phyloP scores from a whole-genome alignment of 2,329 filamentous ascomycete genomes.

The Nothomitra cinnamomea region DNA sequence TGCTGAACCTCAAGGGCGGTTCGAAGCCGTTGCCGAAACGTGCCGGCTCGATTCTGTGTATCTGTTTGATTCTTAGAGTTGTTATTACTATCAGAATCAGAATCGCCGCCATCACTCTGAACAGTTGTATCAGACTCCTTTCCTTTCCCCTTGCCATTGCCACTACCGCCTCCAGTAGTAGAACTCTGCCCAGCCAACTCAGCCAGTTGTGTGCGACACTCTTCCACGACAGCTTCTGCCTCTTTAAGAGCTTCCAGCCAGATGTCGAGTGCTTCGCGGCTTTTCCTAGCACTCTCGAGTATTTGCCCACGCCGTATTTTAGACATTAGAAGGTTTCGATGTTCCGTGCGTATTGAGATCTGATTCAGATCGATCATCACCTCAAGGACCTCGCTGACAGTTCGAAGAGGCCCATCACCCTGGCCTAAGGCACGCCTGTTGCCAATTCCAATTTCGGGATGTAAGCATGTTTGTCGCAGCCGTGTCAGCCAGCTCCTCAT shows the following conservation, averaged over 20 bases:
- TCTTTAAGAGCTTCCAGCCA: constrained; percentile 45
- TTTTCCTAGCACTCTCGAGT: constrained; percentile 54
- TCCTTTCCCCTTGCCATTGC: constrained; percentile 26
- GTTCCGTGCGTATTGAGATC: constrained; percentile 44
- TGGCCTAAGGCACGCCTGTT: constrained; percentile 47
- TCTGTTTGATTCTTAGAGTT: constrained; percentile 15
- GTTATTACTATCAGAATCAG: constrained; percentile 13
- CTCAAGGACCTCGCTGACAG: constrained; percentile 71
- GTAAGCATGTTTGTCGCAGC: constrained; percentile 67
- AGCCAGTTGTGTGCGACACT: background rate
- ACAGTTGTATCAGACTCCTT: constrained; percentile 8
- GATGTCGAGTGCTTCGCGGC: constrained; percentile 48
- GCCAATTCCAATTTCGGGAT: constrained; percentile 61
- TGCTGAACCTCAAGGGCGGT: constrained; percentile 65
- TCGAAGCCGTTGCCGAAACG: constrained; percentile 49
- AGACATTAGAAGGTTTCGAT: constrained; percentile 46
- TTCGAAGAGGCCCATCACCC: constrained; percentile 51
- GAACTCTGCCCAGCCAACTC: constrained; percentile 20
- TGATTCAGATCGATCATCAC: constrained; percentile 85
- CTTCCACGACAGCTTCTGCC: constrained; percentile 21
- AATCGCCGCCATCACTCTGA: constrained; percentile 21
- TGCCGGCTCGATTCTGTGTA: constrained; percentile 28
- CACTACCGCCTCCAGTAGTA: constrained; percentile 32
- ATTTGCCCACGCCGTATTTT: constrained; percentile 60
- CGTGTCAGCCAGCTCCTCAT: constrained; percentile 70